Evolutionary conservation across 371 early-diverging fungal genomes (phyloP).

Genomic region (Choanephora cucurbitarum): DNA sequence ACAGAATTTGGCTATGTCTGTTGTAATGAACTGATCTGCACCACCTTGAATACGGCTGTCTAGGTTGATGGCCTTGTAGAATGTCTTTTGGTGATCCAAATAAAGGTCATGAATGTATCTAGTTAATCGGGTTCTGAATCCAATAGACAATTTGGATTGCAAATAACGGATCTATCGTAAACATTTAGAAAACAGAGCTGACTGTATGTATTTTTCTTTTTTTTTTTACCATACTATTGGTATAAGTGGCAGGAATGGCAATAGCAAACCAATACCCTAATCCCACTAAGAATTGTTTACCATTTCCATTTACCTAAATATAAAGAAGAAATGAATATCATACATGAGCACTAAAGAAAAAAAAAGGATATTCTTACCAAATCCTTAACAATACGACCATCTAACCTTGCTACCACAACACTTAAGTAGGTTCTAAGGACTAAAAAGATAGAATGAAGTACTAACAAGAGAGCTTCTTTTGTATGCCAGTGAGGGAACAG

Average conservation of each 20-base stretch:
- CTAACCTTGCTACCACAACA: conserved; percentile 91
- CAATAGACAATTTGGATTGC: conserved; percentile 90
- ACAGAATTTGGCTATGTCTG: conserved; percentile 85
- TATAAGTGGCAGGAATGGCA: conserved; percentile 96
- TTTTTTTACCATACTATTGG: conserved; percentile 89
- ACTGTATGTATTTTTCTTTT: too few relatives aligned
- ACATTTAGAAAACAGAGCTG: too few relatives aligned
- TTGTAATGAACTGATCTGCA: conserved; percentile 86
- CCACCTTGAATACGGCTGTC: conserved; percentile 81
- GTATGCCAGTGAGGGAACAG: conserved; percentile 69
- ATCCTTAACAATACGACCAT: conserved; percentile 92
- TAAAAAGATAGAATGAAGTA: conserved; percentile 84
- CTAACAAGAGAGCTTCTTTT: conserved; percentile 80
- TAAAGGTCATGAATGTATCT: conserved; percentile 80
- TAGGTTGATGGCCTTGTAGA: conserved; percentile 82
- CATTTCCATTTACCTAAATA: conserved; percentile 42
- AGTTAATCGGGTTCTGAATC: conserved; percentile 83
- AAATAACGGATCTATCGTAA: conserved; percentile 71
- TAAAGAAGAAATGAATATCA: neutral
- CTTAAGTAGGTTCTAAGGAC: conserved; percentile 89
- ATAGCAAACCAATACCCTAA: conserved; percentile 93
- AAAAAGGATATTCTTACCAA: too few relatives aligned
- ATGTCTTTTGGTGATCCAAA: conserved; percentile 72
- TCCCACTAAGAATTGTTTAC: conserved; percentile 46
- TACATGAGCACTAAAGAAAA: neutral